phyloP scores from a whole-genome alignment of 495 filamentous ascomycete species.

The Ascobolus immersus region DNA sequence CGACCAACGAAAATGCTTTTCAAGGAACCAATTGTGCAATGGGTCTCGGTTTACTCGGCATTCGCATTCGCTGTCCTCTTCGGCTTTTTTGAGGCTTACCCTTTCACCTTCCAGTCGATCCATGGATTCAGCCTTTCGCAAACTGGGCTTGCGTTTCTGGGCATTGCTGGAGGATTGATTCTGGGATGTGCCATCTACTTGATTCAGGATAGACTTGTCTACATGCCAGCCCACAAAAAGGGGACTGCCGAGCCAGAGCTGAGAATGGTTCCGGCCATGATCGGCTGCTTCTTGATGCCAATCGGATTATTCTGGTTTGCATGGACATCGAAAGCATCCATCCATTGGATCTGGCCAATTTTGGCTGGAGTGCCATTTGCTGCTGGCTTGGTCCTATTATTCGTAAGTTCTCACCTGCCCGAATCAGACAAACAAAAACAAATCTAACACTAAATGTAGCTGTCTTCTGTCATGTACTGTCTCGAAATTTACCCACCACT shows the following conservation, averaged over 20 bases:
- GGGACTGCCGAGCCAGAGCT: constrained; percentile 24
- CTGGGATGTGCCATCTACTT: constrained; percentile 17
- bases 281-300: constrained; percentile 30
- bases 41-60: constrained; percentile 33
- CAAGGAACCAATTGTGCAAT: constrained; percentile 37
- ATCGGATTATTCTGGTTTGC: constrained; percentile 26
- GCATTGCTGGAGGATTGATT: constrained; percentile 30
- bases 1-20: constrained; percentile 38
- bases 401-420: no score
- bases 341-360: constrained; percentile 21
- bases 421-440: no score
- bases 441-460: no score
- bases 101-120: constrained; percentile 24
- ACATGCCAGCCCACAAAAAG: constrained; percentile 12
- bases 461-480: constrained; percentile 16
- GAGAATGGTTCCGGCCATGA: constrained; percentile 32
- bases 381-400: constrained; percentile 14
- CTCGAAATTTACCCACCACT: constrained; percentile 15
- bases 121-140: constrained; percentile 27
- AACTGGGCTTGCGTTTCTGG: constrained; percentile 32
- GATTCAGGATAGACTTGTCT: constrained; percentile 13
- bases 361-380: constrained; percentile 35
- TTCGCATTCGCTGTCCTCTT: constrained; percentile 41
- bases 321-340: constrained; percentile 20
- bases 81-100: constrained; percentile 39